phyloP scores from a whole-genome alignment of 2,329 filamentous ascomycete species.

The Curvularia eragrostidis region DNA sequence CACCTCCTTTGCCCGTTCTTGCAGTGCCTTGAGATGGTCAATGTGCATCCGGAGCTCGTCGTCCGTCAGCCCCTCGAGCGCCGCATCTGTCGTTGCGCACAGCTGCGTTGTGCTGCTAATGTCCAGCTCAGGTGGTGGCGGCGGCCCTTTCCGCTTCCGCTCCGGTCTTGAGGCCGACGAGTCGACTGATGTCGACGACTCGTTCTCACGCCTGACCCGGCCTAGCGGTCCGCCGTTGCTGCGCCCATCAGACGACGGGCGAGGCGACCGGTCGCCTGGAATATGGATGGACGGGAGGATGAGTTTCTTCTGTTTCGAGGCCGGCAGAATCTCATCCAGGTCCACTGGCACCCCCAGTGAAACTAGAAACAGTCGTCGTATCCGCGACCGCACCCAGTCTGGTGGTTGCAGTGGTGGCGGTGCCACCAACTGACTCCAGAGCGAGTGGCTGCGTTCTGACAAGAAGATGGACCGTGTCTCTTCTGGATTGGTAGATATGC shows the following conservation, averaged over 20 bases:
- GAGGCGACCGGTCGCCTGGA: slow-evolving; percentile 47
- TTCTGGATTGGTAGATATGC: slow-evolving; percentile 47
- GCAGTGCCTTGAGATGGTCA: slow-evolving; percentile 70
- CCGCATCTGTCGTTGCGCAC: slow-evolving; percentile 84
- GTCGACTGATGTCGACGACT: slow-evolving; percentile 49
- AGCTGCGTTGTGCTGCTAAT: slow-evolving; percentile 77
- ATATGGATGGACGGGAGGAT: slow-evolving; percentile 79
- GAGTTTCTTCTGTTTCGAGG: slow-evolving; percentile 97
- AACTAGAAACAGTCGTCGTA: slow-evolving; percentile 91
- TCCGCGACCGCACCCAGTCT: slow-evolving; percentile 96
- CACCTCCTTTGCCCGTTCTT: slow-evolving; percentile 74
- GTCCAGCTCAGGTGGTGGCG: slow-evolving; percentile 77
- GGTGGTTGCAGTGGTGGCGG: slow-evolving; percentile 93
- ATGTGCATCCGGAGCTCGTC: slow-evolving; percentile 77
- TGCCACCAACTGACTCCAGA: slow-evolving; percentile 96
- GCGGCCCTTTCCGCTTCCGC: slow-evolving; percentile 63
- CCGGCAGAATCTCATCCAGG: slow-evolving; percentile 94
- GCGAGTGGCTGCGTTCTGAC: slow-evolving; percentile 82
- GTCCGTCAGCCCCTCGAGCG: slow-evolving; percentile 78
- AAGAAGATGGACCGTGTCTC: slow-evolving; percentile 60
- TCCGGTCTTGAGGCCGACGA: slow-evolving; percentile 49
- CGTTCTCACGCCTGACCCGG: slow-evolving; percentile 50
- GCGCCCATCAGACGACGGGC: slow-evolving; percentile 49
- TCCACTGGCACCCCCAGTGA: slow-evolving; percentile 96
- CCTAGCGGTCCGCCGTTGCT: slow-evolving; percentile 39